Base-by-base conservation (phyloP, 2,329 filamentous ascomycete genomes). In the Fusarium nurragi region DNA sequence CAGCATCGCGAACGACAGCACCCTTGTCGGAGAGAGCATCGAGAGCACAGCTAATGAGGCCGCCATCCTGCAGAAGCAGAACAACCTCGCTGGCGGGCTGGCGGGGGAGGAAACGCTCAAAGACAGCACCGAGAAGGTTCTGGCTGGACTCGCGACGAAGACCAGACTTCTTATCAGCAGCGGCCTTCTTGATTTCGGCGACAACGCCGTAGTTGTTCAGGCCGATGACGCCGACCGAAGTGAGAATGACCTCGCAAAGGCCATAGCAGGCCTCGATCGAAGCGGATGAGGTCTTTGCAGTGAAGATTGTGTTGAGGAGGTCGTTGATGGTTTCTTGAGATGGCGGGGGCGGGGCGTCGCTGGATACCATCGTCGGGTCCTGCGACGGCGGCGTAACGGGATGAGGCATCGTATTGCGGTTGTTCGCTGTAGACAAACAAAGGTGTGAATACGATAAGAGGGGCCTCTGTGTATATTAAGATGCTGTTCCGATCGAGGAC, bases 21-120 rank as follows among this genome's bases (percentile, higher is more conserved):
- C 91, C 92, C 82, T 99, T 98, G 77, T 99, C 95, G 46, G 94
- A 86, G 45, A 99, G 84, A 10, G 90, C 88, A 73, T 99, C 95
- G 60, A 98, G 85, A 22, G 91, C 92, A 63, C 88, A 82, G 32
- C 84, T 77, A 11, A 97, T 80, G 58, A 97, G 77, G 54, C 87
- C 89, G 52, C 89, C 88, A 76, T 97, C 90, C 74, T 95, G 88
- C n/a, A 94, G 77, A 18, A 97, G 80, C 67, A 99, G 90, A 40
- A 93, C 80, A 47, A 92, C 87, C 80, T 98, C 94, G 77, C 88
- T 92, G 65, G 93, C 79, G 50, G 88, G 90, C 75, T 95, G 90
- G 68, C 88, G 86, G 43, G 88, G 82, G 41, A 93, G 92, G 74
- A 98, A 91, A 37, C 91, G 89, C 83, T 99, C 95, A 73, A 98